These are phyloP conservation scores for Schizothecium vesticola DNA, from an alignment of 495 filamentous ascomycete species.

Conservation along the genomic window DNA sequence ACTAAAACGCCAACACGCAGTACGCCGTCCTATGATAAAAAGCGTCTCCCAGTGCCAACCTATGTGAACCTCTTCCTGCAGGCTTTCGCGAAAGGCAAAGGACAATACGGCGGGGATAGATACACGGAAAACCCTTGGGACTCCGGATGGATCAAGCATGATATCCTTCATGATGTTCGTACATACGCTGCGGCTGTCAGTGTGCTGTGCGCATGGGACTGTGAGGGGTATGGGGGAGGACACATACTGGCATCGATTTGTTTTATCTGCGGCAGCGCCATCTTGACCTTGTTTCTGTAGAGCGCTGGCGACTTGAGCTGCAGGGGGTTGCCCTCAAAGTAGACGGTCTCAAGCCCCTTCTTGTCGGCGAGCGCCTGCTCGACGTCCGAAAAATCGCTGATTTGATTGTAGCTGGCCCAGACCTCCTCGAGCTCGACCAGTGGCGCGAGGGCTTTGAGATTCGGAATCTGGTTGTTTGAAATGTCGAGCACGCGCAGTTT, in stretches of 20 bases:
- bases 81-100: background rate
- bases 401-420: conserved; percentile 87
- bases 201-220: background rate
- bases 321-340: conserved; percentile 94
- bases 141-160: background rate
- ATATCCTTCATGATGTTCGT: conserved; percentile 5
- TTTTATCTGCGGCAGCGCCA: conserved; percentile 78
- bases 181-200: conserved; percentile 35
- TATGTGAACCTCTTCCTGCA: background rate
- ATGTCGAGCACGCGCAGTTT: conserved; percentile 79
- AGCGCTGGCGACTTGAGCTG: conserved; percentile 67
- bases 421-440: conserved; percentile 76
- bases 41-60: background rate
- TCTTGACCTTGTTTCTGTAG: conserved; percentile 87
- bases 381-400: conserved; percentile 75
- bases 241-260: conserved; percentile 97
- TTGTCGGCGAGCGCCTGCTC: conserved; percentile 75
- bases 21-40: background rate
- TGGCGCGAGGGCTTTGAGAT: conserved; percentile 64
- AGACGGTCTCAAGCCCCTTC: conserved; percentile 79
- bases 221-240: background rate
- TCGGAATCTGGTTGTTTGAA: conserved; percentile 78
- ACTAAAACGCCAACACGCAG: background rate
- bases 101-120: background rate
- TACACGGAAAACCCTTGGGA: too few species aligned